Conservation (phyloP, 306 rosid species). For the Trifolium subterraneum region DNA sequence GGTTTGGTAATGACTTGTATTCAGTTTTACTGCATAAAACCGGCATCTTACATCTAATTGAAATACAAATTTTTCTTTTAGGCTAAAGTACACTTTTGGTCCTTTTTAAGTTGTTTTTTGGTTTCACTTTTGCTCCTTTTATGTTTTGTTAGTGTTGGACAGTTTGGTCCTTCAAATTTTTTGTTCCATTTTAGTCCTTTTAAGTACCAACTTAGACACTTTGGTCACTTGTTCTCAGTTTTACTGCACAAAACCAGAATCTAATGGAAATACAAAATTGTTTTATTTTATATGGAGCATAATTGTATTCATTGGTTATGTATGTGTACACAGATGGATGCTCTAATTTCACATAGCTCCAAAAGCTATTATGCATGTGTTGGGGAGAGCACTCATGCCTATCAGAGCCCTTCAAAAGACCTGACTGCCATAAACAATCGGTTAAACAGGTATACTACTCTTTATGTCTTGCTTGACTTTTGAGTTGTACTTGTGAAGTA, state of each 20-base stretch:
- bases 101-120: too few species aligned
- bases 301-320: conserved; percentile 6
- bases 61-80: neutral
- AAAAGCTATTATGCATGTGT: conserved; percentile 98
- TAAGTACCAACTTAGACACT: too few species aligned
- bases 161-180: too few species aligned
- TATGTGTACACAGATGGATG: conserved; percentile 81
- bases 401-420: conserved; percentile 98
- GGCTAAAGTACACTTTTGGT: too few species aligned
- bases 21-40: neutral
- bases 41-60: neutral
- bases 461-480: neutral
- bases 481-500: neutral
- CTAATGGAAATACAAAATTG: neutral
- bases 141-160: too few species aligned
- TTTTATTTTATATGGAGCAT: conserved; percentile 2
- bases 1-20: neutral
- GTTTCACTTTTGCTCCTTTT: too few species aligned
- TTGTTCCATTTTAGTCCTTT: too few species aligned
- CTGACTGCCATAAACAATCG: conserved; percentile 96
- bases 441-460: conserved; percentile 71
- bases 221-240: conserved; percentile 8
- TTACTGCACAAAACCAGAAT: neutral
- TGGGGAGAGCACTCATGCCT: conserved; percentile 98
- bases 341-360: conserved; percentile 91